Percentiles rank a stretch among this genome's conserved stretches.
phyloP scores from a whole-genome alignment of 1,139 yeast genomes.

The Suhomyces maxii region DNA sequence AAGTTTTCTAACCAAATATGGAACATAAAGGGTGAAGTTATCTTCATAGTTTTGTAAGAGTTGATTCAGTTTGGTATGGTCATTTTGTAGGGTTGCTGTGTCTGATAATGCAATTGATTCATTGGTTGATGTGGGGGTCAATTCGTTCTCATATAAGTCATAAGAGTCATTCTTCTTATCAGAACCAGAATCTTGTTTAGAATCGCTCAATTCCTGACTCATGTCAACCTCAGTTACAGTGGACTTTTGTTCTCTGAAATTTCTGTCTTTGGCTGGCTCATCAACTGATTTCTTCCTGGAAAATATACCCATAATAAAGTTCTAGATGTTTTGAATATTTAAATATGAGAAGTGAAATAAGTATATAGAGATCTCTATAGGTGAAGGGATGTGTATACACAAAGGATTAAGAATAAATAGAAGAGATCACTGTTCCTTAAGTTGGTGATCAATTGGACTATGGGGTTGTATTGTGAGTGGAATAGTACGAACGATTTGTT shows the following conservation, averaged over 20 bases:
- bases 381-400: no score
- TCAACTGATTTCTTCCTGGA: neutral
- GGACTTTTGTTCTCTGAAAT: neutral
- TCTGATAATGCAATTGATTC: constrained; percentile 17
- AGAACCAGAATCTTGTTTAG: neutral
- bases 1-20: constrained; percentile 34
- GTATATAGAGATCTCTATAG: no score
- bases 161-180: neutral
- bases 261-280: neutral
- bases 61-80: constrained; percentile 24
- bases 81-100: constrained; percentile 22
- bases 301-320: neutral
- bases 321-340: no score
- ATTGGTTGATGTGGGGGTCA: neutral
- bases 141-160: neutral
- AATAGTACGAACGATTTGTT: no score
- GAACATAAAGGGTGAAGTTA: constrained; percentile 40
- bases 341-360: no score
- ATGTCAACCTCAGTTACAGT: no score
- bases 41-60: constrained; percentile 39
- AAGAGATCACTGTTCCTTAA: no score
- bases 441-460: no score
- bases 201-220: no score
- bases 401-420: no score
- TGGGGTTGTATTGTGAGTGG: no score